These are phyloP conservation scores for Lachancea lanzarotensis DNA, from an alignment of 805 yeast species.

Conservation along the genomic window DNA sequence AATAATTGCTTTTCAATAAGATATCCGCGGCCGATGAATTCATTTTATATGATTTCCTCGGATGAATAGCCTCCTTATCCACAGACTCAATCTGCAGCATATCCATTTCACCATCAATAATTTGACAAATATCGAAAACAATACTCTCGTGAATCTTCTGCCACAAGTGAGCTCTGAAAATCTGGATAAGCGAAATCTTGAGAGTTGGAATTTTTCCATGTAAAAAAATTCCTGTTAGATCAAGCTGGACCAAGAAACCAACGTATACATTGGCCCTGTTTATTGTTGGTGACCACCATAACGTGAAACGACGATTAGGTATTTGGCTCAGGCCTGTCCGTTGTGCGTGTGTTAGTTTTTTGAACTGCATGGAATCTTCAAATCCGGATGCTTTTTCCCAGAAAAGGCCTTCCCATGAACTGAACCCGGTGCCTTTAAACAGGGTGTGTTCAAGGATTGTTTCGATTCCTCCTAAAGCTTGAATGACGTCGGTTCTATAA, in stretches of 20 bases:
- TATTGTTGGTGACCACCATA: conserved; percentile 99
- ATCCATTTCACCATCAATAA: conserved; percentile 80
- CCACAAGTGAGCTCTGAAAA: conserved; percentile 97
- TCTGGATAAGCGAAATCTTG: conserved; percentile 90
- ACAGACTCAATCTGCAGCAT: conserved; percentile 77
- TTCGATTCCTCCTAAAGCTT: conserved; percentile 95
- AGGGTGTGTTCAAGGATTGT: conserved; percentile 91
- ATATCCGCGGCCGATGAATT: conserved; percentile 93
- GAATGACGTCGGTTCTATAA: conserved; percentile 91
- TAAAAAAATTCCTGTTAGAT: conserved; percentile 90
- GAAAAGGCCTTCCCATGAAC: conserved; percentile 96
- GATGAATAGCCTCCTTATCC: conserved; percentile 89
- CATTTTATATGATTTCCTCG: conserved; percentile 95
- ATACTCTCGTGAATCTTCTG: conserved; percentile 96
- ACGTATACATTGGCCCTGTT: conserved; percentile 97
- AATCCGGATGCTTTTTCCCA: conserved; percentile 99
- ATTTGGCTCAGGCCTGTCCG: conserved; percentile 95
- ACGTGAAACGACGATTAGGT: conserved; percentile 92
- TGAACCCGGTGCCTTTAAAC: conserved; percentile 95
- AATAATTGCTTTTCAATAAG: conserved; percentile 61
- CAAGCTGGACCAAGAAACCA: conserved; percentile 93
- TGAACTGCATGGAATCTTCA: conserved; percentile 91
- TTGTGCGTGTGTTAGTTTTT: conserved; percentile 95
- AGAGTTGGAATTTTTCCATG: conserved; percentile 98
- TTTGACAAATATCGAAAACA: conserved; percentile 89